A percentile compares a stretch with the other conserved stretches of the same genome.
Conservation (phyloP, 495 filamentous ascomycete species). For the Aspergillus panamensis region DNA sequence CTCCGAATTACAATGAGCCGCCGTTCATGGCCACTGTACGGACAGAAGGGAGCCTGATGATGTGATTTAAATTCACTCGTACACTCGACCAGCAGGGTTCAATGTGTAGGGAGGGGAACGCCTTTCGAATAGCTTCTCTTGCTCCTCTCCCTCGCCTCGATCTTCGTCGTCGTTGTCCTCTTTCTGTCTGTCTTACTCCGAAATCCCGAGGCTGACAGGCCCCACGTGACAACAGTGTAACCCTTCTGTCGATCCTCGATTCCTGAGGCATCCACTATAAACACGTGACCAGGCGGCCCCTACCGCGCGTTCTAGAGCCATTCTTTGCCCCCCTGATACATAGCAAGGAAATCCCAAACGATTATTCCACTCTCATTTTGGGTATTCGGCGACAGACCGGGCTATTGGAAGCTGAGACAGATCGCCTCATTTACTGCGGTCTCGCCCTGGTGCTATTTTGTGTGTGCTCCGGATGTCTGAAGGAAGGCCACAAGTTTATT, state of each 20-base stretch:
- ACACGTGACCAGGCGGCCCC: conserved; percentile 12
- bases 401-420: conserved; percentile 13
- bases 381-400: conserved; percentile 13
- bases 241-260: not conserved
- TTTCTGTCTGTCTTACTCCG: not conserved
- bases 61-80: too few relatives aligned
- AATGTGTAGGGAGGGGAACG: too few relatives aligned
- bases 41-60: not conserved
- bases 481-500: conserved; percentile 10
- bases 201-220: conserved; percentile 5
- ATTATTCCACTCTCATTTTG: not conserved
- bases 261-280: not conserved
- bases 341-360: conserved; percentile 4
- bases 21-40: not conserved
- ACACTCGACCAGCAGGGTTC: too few relatives aligned
- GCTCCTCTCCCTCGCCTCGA: too few relatives aligned
- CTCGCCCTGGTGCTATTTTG: not conserved
- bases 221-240: conserved; percentile 9
- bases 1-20: not conserved
- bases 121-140: too few relatives aligned
- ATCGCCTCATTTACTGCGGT: conserved; percentile 5
- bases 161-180: not conserved
- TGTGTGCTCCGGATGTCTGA: not conserved
- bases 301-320: conserved; percentile 27
- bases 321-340: conserved; percentile 13